Base-by-base conservation (phyloP, 352 stramenopile species). In the Globisporangium acanthophoron region DNA sequence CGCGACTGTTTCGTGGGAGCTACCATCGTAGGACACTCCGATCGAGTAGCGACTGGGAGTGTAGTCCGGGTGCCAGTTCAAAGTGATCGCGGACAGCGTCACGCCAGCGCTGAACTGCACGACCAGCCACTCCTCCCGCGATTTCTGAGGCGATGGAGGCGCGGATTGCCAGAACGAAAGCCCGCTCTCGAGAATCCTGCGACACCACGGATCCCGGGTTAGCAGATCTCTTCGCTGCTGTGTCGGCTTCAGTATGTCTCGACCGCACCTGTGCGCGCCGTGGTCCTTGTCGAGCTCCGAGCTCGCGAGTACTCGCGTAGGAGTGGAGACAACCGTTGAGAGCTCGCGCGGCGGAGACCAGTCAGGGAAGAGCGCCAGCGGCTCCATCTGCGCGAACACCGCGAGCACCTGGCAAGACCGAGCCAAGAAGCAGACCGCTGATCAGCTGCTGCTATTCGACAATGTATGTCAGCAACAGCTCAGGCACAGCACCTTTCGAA, bases 301-400 rank as follows among this genome's bases (percentile, higher is more conserved):
- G 61, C 82, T 92, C 37, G 71, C 67, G 31, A 74, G 74, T 5
- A 89, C 72, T 52, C 79, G 65, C 2, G 62, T 74, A 0, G 84
- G 81, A 6, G 65, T 41, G 5, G 85, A 48, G 37, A 75, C 59
- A 3, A 62, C 61, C 15, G 61, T 67, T 0, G 78, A 88, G 12
- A 92, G 62, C 16, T 82, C 68, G 9, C 71, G 76, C 47, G 79
- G 72, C 24, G 85, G 86, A 5, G 82, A 80, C 86, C 86, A 96
- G 54, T 96, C 83, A 8, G 64, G 43, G 64, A 94, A 96, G 11
- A 96, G 70, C 41, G 67, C 56, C 18, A 96, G 64, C 3, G 80
- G 78, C 20, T 88, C 74, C 45, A 92, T 71, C 15, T 77, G 79
- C 12, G 62, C 67, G 49, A 93, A 73, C 33, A 94, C 64, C 8